Base-by-base conservation (phyloP, 2,329 filamentous ascomycete genomes). In the Lachnellula hyalina region DNA sequence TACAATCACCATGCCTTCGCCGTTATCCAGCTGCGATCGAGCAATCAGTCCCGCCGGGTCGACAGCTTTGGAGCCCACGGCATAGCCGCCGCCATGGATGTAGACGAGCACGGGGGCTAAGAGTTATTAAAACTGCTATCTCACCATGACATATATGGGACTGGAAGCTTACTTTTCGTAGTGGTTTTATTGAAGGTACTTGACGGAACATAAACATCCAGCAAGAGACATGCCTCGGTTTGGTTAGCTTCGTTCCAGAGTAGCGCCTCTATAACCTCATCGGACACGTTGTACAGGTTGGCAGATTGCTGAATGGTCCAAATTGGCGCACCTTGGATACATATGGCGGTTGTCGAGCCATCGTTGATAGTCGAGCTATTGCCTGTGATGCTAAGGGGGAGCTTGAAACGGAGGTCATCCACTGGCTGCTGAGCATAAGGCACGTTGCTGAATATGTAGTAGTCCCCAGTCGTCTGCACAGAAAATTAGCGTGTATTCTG, bases 31-130 rank as follows among this genome's bases (percentile, higher is more conserved):
- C 32, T 62, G 55, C 9, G 59, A 59, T n/a, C 56, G 50, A 0
- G 70, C 68, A 9, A 76, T 63, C 14, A 76, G 63, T 5, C 72
- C 73, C 21, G 72, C 69, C 2, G 73, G 72, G 36, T 72, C 71
- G n/a, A 66, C 66, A 28, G 66, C 68, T 61, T 77, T 78, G 32
- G 67, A 67, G 14, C 72, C 72, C 2, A 61, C 60, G 5, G 67
- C 68, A 52, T 76, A 78, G 5, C 75, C 76, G 5, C 76, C 75
- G 12, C 77, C 77, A 55, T 77, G 76, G 44, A 78, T 75, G 72
- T 72, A 77, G 8, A 78, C 72, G 2, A 78, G 54, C 0, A 79
- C 75, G 0, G 75, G 71, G 67, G 67, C 58, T 58, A 40, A 15
- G 35, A 45, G 17, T 28, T 38, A 2, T 35, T 47, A 44, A 19